Conservation (phyloP, 2,329 filamentous ascomycete genomes). For the Bipolaris oryzae region DNA sequence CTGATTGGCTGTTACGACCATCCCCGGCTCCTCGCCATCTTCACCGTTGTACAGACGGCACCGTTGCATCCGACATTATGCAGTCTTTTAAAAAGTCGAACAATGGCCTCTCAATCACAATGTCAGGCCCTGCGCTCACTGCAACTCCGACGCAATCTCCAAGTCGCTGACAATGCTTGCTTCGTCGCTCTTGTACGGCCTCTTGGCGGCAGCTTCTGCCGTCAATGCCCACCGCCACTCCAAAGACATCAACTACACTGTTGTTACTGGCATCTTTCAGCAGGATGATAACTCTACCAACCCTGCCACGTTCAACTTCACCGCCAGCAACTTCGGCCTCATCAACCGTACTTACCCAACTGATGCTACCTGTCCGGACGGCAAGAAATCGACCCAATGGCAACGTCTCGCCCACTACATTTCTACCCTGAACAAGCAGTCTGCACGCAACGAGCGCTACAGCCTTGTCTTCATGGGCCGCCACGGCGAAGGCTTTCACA, state of each 20-base stretch:
- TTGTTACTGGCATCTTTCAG: conserved; percentile 66
- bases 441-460: conserved; percentile 59
- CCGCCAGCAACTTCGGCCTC: conserved; percentile 65
- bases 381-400: conserved; percentile 64
- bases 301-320: conserved; percentile 58
- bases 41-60: conserved; percentile 2
- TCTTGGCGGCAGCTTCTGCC: conserved; percentile 25
- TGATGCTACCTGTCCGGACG: conserved; percentile 50
- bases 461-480: conserved; percentile 72
- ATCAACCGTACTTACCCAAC: conserved; percentile 67
- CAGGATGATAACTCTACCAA: conserved; percentile 66
- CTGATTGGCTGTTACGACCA: conserved; percentile 29
- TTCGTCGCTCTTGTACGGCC: conserved; percentile 23
- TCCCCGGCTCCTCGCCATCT: neutral
- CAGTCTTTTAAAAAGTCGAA: conserved; percentile 14
- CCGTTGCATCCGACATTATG: conserved; percentile 5
- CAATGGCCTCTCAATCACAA: neutral
- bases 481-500: conserved; percentile 71
- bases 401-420: conserved; percentile 67
- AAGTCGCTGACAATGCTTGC: conserved; percentile 20
- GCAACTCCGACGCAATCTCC: neutral
- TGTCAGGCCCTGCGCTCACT: neutral
- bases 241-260: conserved; percentile 63
- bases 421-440: conserved; percentile 58
- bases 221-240: conserved; percentile 22